A percentile compares a stretch with the other conserved stretches of the same genome.
These are phyloP conservation scores for Pythium utonaiense DNA, from an alignment of 352 stramenopile species.

Conservation along the genomic window DNA sequence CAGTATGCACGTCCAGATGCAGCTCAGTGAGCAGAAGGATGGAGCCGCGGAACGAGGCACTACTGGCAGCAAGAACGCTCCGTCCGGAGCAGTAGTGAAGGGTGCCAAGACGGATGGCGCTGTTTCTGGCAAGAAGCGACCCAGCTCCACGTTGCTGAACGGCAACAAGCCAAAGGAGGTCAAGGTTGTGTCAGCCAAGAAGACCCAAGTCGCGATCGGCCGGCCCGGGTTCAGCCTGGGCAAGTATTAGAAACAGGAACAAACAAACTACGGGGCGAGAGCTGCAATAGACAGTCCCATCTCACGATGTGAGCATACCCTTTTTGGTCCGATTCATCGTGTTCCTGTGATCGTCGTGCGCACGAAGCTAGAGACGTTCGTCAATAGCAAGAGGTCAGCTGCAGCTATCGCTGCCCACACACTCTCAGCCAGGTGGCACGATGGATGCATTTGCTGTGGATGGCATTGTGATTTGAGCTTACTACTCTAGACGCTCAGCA, in stretches of 20 bases:
- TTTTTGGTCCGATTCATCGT: background rate
- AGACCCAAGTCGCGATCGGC: slow-evolving; percentile 73
- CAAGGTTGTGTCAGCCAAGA: slow-evolving; percentile 67
- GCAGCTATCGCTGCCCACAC: no score
- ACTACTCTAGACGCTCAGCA: no score
- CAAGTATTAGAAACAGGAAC: slow-evolving; percentile 38
- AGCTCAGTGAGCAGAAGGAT: slow-evolving; percentile 31
- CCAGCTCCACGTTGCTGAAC: slow-evolving; percentile 9
- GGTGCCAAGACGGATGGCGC: background rate
- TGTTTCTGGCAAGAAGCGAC: slow-evolving; percentile 32
- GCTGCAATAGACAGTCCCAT: background rate
- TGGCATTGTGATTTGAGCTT: no score
- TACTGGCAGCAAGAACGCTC: background rate
- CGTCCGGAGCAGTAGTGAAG: background rate
- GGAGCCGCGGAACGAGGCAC: background rate
- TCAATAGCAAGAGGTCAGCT: no score
- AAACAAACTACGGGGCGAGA: background rate
- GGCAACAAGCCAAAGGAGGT: slow-evolving; percentile 24
- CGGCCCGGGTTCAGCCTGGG: slow-evolving; percentile 78
- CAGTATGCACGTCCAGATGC: slow-evolving; percentile 70
- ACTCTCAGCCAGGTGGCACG: no score
- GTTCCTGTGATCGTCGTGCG: background rate
- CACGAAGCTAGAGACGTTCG: slow-evolving; percentile 9
- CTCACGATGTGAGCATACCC: background rate
- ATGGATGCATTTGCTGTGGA: no score